A percentile compares a stretch with the other conserved stretches of the same genome.
Conservation (phyloP, 306 rosid genomes). For the Albizia julibrissin region DNA sequence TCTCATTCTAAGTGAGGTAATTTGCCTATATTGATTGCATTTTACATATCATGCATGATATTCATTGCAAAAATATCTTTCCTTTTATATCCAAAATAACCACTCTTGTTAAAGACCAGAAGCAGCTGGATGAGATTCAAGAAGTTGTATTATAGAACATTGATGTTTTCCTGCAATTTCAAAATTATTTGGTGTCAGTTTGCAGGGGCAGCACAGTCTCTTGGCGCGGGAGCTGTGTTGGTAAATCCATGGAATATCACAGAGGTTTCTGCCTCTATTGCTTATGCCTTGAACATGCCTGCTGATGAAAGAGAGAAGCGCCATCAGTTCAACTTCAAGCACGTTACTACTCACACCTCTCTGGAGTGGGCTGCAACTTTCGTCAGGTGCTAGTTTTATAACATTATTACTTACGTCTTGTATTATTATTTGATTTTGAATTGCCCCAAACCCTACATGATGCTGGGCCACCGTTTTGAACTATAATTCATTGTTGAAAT, state of each 20-base stretch:
- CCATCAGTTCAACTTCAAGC: constrained; percentile 89
- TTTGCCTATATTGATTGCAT: background rate
- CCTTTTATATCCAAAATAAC: background rate
- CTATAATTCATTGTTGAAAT: background rate
- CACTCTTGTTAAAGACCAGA: constrained; percentile 3
- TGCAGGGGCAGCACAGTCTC: constrained; percentile 99
- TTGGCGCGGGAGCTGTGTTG: constrained; percentile 96
- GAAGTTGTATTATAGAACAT: constrained; percentile 2
- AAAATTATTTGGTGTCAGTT: constrained; percentile 53
- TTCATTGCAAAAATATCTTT: background rate
- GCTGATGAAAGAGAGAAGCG: constrained; percentile 95
- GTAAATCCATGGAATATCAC: constrained; percentile 96
- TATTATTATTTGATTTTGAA: constrained; percentile 17
- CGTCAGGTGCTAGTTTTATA: constrained; percentile 63
- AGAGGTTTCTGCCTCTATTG: constrained; percentile 91
- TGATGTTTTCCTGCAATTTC: constrained; percentile 3
- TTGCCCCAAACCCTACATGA: too few species aligned
- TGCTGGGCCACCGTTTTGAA: too few species aligned
- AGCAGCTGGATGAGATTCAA: background rate
- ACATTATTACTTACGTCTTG: constrained; percentile 19
- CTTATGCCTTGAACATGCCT: constrained; percentile 86
- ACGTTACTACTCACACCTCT: constrained; percentile 92
- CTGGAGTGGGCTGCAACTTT: constrained; percentile 99
- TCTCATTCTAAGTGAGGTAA: constrained; percentile 95
- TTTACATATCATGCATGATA: background rate